These are phyloP conservation scores for Blastomyces parvus DNA, from an alignment of 2,329 filamentous ascomycete genomes.

Conservation along the genomic window DNA sequence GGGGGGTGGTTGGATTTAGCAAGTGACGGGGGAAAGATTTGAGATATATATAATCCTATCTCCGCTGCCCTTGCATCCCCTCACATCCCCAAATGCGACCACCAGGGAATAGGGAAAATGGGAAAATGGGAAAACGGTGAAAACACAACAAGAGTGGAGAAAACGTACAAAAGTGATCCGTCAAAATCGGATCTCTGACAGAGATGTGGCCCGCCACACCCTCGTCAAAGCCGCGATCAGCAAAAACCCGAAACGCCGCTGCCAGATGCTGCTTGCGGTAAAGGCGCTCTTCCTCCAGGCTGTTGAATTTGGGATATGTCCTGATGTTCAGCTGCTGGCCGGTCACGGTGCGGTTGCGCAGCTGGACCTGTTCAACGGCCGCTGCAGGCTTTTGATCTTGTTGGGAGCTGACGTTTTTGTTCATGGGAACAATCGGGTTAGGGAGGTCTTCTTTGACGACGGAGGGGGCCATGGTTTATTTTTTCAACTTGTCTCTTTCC, in stretches of 20 bases:
- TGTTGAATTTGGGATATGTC: slow-evolving; percentile 2
- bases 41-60: not conserved
- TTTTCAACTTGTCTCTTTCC: not conserved
- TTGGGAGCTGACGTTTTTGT: not conserved
- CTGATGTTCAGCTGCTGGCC: slow-evolving; percentile 1
- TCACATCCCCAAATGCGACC: not conserved
- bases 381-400: not conserved
- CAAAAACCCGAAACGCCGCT: slow-evolving; percentile 18
- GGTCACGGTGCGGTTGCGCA: not conserved
- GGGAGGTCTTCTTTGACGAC: not conserved
- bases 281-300: not conserved
- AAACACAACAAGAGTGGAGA: not conserved
- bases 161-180: slow-evolving; percentile 25
- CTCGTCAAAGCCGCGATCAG: slow-evolving; percentile 17
- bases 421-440: not conserved
- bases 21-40: not conserved
- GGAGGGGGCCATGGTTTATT: not conserved
- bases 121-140: not conserved
- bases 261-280: slow-evolving; percentile 15
- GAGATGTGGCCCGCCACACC: slow-evolving; percentile 15
- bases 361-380: not conserved
- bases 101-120: not conserved
- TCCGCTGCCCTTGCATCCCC: not conserved
- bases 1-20: not conserved
- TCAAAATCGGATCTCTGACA: slow-evolving; percentile 18